A percentile compares a stretch with the other conserved stretches of the same genome.
Conservation (phyloP, 805 yeast species). For the Lipomyces sp. region DNA sequence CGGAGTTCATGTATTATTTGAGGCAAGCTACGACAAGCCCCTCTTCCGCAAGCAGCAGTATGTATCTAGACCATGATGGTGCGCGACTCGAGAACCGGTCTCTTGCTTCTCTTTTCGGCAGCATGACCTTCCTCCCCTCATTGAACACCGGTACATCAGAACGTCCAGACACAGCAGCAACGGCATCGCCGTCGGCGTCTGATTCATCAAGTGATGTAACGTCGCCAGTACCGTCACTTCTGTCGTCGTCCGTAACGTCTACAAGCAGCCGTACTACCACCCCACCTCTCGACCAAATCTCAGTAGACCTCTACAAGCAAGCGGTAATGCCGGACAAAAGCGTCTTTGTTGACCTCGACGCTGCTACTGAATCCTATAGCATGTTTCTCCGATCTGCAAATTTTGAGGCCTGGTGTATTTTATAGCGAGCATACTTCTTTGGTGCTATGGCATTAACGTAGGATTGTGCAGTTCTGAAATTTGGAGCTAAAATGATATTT, state of each 20-base stretch:
- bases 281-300: not conserved
- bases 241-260: not conserved
- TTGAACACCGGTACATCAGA: not conserved
- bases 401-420: conserved; percentile 35
- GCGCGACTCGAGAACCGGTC: not conserved
- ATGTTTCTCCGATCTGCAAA: conserved; percentile 26
- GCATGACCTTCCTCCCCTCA: not conserved
- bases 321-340: conserved; percentile 30
- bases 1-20: conserved; percentile 30
- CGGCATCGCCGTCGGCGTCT: not conserved
- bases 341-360: conserved; percentile 19
- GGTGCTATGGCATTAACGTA: no score
- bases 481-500: not conserved
- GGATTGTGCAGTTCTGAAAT: not conserved
- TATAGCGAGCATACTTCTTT: not conserved
- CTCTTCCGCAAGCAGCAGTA: not conserved
- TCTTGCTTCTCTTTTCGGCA: not conserved
- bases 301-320: conserved; percentile 18
- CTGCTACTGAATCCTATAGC: conserved; percentile 25
- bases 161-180: not conserved
- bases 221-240: not conserved
- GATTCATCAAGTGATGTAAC: not conserved
- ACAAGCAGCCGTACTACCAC: not conserved
- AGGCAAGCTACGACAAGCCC: not conserved
- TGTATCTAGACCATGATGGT: not conserved